Conservation (phyloP, 73 alveolate genomes). For the Paramecium sexaurelia region DNA sequence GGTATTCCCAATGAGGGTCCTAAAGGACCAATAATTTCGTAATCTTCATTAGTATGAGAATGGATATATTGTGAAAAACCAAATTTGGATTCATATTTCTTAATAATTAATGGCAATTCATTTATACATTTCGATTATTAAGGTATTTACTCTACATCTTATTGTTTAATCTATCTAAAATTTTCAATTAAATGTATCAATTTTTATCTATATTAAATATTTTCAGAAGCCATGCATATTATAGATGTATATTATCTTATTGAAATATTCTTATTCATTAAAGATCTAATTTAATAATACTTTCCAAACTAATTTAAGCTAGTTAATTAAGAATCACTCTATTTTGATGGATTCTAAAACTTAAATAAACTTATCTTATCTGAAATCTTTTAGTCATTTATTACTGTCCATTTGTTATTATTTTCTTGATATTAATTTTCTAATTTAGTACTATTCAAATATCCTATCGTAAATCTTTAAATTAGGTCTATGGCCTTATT, state of each 20-base stretch:
- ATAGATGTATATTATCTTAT: background rate
- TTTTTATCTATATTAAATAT: background rate
- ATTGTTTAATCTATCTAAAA: background rate
- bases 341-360: background rate
- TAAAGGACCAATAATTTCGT: slow-evolving; percentile 7
- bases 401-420: background rate
- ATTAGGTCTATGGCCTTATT: slow-evolving; percentile 8
- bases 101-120: slow-evolving; percentile 23
- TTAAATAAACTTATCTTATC: background rate
- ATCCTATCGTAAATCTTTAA: background rate
- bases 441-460: background rate
- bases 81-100: background rate
- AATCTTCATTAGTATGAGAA: background rate
- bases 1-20: slow-evolving; percentile 35
- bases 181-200: background rate
- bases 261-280: background rate
- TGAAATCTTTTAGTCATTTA: background rate
- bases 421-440: background rate
- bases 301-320: background rate
- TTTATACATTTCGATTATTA: background rate
- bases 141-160: background rate
- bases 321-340: background rate
- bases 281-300: background rate
- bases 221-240: background rate
- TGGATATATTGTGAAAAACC: slow-evolving; percentile 50